Evolutionary conservation across 1,284 basidiomycete genomes (phyloP), one percentile per base, ranked within the genome.

Genomic region (Schizophyllum commune): DNA sequence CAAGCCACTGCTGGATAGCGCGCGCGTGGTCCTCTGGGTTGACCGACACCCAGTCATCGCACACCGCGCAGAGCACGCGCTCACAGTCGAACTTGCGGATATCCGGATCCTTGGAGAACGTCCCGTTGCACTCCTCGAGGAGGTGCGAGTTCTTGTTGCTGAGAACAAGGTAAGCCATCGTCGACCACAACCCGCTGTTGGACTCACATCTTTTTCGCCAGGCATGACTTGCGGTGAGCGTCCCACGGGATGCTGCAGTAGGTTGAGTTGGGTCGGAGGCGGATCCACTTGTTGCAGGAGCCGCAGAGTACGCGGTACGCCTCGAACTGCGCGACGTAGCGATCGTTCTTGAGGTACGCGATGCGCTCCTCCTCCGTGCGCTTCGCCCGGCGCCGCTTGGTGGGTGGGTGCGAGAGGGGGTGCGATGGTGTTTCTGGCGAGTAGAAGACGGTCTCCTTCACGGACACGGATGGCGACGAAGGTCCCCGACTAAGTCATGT

Each of bases 191-290:
- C 32, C 32, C 4, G 9, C 55, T 8, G 27, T 20, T 32, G 51
- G 22, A 69, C 79, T 70, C 65, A 87, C 85, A 82, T 79, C 71
- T 86, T 86, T 73, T 88, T 90, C 1, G 86, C 83, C 57, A 91
- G 73, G 71, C 88, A 91, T 68, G 86, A 88, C 73, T 83, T 83
- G 59, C 88, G 76, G 68, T 91, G 89, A 9, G 87, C 89, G 67
- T 91, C 89, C 89, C 89, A 91, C 0, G 89, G 89, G 62, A 91
- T 90, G n/a, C 84, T 86, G 70, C 89, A 91, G 68, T 89, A 91
- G 0, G 89, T 90, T 59, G 88, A 90, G 70, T 91, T 91, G 53
- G 88, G 88, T 15, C 89, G 79, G 19, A 91, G 76, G 39, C 89
- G 81, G 65, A 91, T 91, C 89, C 89, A 91, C 70, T 89, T 90